Percentiles rank a stretch among this genome's conserved stretches.
These are phyloP conservation scores for Cudoniella acicularis DNA, from an alignment of 495 filamentous ascomycete genomes.

Conservation along the genomic window DNA sequence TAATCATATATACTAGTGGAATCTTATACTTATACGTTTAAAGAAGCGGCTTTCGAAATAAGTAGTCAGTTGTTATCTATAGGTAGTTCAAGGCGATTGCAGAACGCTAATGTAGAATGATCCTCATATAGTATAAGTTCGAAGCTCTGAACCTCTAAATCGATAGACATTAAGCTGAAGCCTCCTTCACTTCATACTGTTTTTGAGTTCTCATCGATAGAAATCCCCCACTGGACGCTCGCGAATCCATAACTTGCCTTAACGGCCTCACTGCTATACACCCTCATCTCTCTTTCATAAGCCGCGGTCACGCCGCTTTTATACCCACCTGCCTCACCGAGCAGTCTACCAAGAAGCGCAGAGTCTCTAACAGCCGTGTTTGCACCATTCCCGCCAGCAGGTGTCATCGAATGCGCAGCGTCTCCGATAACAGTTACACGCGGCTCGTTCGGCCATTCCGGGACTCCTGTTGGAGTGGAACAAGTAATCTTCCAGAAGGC, in stretches of 20 bases:
- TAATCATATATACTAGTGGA: no score
- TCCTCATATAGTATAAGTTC: no score
- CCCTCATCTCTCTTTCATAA: conserved; percentile 55
- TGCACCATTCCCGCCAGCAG: conserved; percentile 55
- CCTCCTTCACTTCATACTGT: conserved; percentile 16
- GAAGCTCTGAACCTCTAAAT: no score
- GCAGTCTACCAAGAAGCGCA: conserved; percentile 40
- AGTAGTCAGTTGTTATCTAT: no score
- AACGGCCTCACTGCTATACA: conserved; percentile 50
- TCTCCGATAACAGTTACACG: conserved; percentile 60
- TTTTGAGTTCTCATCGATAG: conserved; percentile 36
- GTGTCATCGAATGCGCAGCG: conserved; percentile 59
- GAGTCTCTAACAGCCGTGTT: conserved; percentile 55
- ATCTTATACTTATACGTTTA: no score
- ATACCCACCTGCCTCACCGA: conserved; percentile 41
- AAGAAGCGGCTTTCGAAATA: no score
- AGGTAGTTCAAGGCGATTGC: no score
- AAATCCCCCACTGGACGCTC: conserved; percentile 33
- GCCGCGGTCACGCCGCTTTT: conserved; percentile 39
- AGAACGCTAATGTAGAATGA: no score
- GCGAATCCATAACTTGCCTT: conserved; percentile 40
- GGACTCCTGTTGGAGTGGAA: conserved; percentile 45
- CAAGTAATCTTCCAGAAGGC: conserved; percentile 58
- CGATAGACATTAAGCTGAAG: no score
- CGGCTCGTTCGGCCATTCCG: conserved; percentile 44